Evolutionary conservation across 768 basidiomycete genomes (phyloP), one percentile per base, ranked within the genome.

Genomic region (Leccinellum albellum): DNA sequence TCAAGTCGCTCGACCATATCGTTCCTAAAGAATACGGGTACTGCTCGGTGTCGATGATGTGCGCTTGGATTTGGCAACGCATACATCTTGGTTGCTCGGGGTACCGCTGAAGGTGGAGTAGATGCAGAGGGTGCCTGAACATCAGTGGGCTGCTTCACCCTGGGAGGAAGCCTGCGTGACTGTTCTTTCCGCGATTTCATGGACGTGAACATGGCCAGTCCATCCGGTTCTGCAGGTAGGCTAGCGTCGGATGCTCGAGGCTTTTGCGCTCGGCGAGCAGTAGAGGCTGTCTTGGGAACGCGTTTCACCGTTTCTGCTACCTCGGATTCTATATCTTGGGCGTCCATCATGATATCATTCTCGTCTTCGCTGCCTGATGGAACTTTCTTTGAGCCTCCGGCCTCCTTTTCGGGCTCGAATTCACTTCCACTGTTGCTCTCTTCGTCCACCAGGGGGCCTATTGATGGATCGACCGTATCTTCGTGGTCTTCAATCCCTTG

Each of bases 41-140:
- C 75, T 13, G 87, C 84, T 26, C 86, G 76, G 65, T 92, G 89
- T 49, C 89, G 79, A 67, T 91, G 89, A 57, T 91, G 83, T 1
- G 84, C 74, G 57, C 80, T 86, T 1, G 86, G 86, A 13, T 80
- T 81, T 1, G 87, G 87, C 13, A 87, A 75, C 17, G 77, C 71
- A 59, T 87, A 82, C 64, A 76, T 81, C 66, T 86, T 73, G 7
- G 61, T 59, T 6, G 46, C 12, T n/a, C 71, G 68, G 12, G 59
- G 58, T 2, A 52, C 23, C 12, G 57, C 15, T 24, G 50, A 21
- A 33, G 56, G 29, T 3, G 61, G 48, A 23, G 58, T 53, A 32
- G 63, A 31, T 46, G 44, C 55, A 3, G 59, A 49, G 10, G 60
- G 51, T 15, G 54, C 14, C n/a, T 29, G 52, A 3, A 53, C 40